These are phyloP conservation scores for Boletus sp. DNA, from an alignment of 768 basidiomycete species.

Conservation along the genomic window DNA sequence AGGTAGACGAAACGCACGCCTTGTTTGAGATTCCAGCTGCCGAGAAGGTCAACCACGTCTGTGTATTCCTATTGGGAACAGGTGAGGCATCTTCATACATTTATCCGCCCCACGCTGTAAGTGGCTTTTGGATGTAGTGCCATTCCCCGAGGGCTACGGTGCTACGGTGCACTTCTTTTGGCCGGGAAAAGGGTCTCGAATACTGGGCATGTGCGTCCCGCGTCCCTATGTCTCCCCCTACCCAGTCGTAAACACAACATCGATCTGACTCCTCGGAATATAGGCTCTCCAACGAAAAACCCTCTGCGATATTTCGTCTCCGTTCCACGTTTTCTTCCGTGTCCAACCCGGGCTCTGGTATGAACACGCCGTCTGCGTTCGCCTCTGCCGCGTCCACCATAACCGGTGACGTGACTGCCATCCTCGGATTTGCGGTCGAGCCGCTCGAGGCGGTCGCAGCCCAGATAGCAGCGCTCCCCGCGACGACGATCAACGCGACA, in stretches of 20 bases:
- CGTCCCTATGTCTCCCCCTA: constrained; percentile 22
- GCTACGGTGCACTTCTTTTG: constrained; percentile 83
- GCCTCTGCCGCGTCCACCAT: constrained; percentile 27
- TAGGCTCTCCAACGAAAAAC: constrained; percentile 88
- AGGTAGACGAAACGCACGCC: constrained; percentile 82
- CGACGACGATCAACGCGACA: constrained; percentile 24
- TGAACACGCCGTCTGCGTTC: constrained; percentile 33
- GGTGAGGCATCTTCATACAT: constrained; percentile 41
- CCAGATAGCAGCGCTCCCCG: constrained; percentile 51
- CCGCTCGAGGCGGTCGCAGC: constrained; percentile 59
- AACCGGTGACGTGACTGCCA: constrained; percentile 56
- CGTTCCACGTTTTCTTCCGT: constrained; percentile 55
- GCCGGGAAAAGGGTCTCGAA: constrained; percentile 84
- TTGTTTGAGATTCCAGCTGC: constrained; percentile 72
- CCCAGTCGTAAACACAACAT: neutral
- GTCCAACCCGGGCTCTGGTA: constrained; percentile 29
- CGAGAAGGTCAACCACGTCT: constrained; percentile 76
- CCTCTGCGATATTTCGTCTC: constrained; percentile 84
- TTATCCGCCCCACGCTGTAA: neutral
- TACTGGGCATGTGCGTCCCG: constrained; percentile 74
- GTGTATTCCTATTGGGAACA: constrained; percentile 79
- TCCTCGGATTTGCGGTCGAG: constrained; percentile 79
- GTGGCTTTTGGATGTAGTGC: constrained; percentile 40
- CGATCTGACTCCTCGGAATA: neutral
- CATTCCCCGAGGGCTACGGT: constrained; percentile 81